These are phyloP conservation scores for Pilasporangium apinafurcum DNA, from an alignment of 352 stramenopile genomes.

Conservation along the genomic window DNA sequence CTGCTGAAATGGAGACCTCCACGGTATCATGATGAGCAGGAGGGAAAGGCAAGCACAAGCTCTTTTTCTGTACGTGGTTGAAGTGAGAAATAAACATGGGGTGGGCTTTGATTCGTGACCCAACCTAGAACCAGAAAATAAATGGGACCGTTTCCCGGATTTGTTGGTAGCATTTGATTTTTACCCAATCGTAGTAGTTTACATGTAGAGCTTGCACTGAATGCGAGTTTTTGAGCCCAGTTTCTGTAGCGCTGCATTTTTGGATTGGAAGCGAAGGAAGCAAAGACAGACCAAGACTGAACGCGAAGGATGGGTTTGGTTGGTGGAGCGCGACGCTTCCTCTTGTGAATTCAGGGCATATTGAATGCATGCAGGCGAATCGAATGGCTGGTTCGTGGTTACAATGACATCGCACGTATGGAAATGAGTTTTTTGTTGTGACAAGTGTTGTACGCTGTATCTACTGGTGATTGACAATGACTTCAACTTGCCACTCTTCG, in stretches of 20 bases:
- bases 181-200: neutral
- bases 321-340: neutral
- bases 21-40: slow-evolving; percentile 14
- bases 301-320: too few relatives aligned
- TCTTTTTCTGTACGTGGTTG: slow-evolving; percentile 25
- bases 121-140: too few relatives aligned
- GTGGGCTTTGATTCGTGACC: slow-evolving; percentile 3
- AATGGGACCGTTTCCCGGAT: neutral
- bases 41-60: neutral
- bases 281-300: slow-evolving; percentile 14
- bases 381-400: neutral
- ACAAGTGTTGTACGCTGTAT: too few relatives aligned
- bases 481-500: neutral
- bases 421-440: too few relatives aligned
- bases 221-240: neutral
- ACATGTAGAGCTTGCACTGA: slow-evolving; percentile 4
- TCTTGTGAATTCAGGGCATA: neutral
- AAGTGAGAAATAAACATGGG: slow-evolving; percentile 13
- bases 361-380: too few relatives aligned
- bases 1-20: slow-evolving; percentile 1
- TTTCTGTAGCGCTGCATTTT: slow-evolving; percentile 5
- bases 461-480: neutral
- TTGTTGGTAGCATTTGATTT: neutral
- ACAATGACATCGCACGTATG: neutral
- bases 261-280: neutral